A percentile compares a stretch with the other conserved stretches of the same genome.
Evolutionary conservation across 768 basidiomycete genomes (phyloP).

Genomic region (Gloeophyllum trabeum): DNA sequence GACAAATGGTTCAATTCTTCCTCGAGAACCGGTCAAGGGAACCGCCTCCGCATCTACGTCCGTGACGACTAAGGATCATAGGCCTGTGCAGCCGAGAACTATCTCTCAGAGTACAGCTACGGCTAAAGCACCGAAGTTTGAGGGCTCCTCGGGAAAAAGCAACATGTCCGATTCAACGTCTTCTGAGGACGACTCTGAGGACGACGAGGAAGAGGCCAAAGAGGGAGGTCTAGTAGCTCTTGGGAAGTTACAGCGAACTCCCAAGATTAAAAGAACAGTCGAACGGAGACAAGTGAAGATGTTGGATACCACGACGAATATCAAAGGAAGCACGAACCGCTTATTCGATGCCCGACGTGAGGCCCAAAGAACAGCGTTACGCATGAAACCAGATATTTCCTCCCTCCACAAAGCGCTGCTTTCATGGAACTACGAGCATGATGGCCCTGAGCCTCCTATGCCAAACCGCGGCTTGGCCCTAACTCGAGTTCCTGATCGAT

Average conservation of each 20-base stretch:
- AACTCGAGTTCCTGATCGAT: slow-evolving; percentile 49
- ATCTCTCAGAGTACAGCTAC: background rate
- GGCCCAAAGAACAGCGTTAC: slow-evolving; percentile 47
- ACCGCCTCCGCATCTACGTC: background rate
- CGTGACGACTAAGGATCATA: background rate
- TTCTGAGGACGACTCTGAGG: background rate
- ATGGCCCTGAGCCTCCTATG: slow-evolving; percentile 52
- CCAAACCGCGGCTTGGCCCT: slow-evolving; percentile 20
- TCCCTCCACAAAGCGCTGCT: slow-evolving; percentile 68
- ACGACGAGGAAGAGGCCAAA: background rate
- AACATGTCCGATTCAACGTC: too few species aligned
- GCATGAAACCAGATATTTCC: slow-evolving; percentile 77
- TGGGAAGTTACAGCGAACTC: slow-evolving; percentile 47
- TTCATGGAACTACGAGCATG: slow-evolving; percentile 78
- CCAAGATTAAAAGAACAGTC: slow-evolving; percentile 41
- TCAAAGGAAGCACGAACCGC: slow-evolving; percentile 36
- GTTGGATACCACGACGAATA: slow-evolving; percentile 38
- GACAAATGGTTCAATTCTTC: background rate
- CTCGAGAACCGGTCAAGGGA: background rate
- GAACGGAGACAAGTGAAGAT: slow-evolving; percentile 56
- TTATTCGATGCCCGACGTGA: slow-evolving; percentile 42
- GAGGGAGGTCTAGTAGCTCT: slow-evolving; percentile 37
- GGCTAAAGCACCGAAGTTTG: background rate
- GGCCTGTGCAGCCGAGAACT: background rate
- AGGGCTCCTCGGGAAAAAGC: too few species aligned